Evolutionary conservation across 2,329 filamentous ascomycete genomes (phyloP).

Genomic region (Coniochaeta sp.): DNA sequence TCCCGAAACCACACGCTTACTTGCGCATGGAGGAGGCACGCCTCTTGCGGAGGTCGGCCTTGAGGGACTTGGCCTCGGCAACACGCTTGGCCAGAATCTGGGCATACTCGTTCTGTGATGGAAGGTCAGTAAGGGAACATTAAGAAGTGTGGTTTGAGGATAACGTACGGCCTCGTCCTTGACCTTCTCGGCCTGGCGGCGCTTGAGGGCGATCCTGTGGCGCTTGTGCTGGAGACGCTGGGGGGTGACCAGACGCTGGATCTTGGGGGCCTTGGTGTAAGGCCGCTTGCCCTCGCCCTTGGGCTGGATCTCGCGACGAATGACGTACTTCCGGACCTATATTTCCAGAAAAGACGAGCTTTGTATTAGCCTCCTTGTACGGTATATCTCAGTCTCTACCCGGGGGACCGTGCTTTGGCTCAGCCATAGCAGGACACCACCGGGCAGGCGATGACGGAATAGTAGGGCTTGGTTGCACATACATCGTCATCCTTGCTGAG

Average conservation of each 20-base stretch:
- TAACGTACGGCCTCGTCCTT: conserved; percentile 92
- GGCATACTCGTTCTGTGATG: conserved; percentile 85
- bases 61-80: conserved; percentile 88
- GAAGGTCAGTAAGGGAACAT: conserved; percentile 24
- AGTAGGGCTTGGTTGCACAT: conserved; percentile 54
- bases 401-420: conserved; percentile 31
- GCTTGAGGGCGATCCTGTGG: conserved; percentile 96
- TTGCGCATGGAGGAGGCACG: conserved; percentile 93
- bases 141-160: not conserved
- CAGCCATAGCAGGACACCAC: conserved; percentile 36
- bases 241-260: conserved; percentile 98
- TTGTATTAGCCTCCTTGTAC: conserved; percentile 24
- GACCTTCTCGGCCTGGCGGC: conserved; percentile 90
- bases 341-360: conserved; percentile 32
- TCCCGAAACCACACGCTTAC: conserved; percentile 45
- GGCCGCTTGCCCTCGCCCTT: conserved; percentile 96
- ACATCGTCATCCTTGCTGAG: conserved; percentile 99
- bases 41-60: conserved; percentile 93
- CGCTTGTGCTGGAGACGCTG: conserved; percentile 99
- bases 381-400: conserved; percentile 52
- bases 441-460: conserved; percentile 67
- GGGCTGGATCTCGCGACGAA: conserved; percentile 94
- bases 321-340: conserved; percentile 98
- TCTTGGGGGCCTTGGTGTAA: conserved; percentile 99
- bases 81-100: conserved; percentile 96